phyloP scores from a whole-genome alignment of 2,329 filamentous ascomycete species.

The Hymenoscyphus salicellus region DNA sequence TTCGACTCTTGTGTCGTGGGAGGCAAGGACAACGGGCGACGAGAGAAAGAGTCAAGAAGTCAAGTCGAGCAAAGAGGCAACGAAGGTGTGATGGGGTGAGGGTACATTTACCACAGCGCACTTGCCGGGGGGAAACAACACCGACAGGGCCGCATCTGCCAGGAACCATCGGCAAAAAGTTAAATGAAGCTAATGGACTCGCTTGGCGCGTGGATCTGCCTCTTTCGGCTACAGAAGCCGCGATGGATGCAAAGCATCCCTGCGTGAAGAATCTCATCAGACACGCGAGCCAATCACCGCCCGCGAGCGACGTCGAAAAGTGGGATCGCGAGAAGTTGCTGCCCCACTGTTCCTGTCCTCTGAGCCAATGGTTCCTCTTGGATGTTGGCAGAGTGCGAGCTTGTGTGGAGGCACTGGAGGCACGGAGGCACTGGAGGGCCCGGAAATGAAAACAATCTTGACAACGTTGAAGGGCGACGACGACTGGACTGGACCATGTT shows the following conservation, averaged over 20 bases:
- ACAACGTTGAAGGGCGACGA: too few species aligned
- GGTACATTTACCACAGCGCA: not conserved
- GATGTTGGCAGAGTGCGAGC: not conserved
- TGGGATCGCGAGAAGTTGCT: not conserved
- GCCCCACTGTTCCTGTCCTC: not conserved
- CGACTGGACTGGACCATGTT: too few species aligned
- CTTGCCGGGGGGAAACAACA: not conserved
- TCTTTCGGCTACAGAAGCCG: not conserved
- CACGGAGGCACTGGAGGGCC: too few species aligned
- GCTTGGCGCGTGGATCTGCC: constrained; percentile 2
- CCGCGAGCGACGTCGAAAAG: not conserved
- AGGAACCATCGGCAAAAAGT: not conserved
- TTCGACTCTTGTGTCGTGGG: not conserved
- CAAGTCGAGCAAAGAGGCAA: not conserved
- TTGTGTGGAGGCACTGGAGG: too few species aligned
- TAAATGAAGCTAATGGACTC: not conserved
- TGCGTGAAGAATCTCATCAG: not conserved
- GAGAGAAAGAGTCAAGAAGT: not conserved
- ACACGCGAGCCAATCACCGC: not conserved
- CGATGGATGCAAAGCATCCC: not conserved
- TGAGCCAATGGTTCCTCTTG: not conserved
- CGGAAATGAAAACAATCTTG: not conserved
- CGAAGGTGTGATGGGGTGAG: not conserved
- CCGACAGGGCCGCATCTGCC: not conserved
- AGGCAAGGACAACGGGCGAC: constrained; percentile 10